Percentiles rank a stretch among this genome's conserved stretches.
These are phyloP conservation scores for Lactarius deliciosus DNA, from an alignment of 768 basidiomycete genomes.

Conservation along the genomic window DNA sequence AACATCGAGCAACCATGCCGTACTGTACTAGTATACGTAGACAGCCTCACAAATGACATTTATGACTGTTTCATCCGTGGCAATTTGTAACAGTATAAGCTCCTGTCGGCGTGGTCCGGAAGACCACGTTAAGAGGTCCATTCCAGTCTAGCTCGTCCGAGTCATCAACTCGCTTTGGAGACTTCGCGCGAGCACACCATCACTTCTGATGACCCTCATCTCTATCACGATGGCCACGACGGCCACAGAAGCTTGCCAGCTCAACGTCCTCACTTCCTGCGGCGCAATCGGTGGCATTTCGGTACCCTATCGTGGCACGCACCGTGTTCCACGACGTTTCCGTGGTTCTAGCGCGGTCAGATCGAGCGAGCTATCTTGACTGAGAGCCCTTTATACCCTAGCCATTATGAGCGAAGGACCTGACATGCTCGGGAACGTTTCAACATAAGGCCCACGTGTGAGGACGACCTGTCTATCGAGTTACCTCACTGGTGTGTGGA, in stretches of 20 bases:
- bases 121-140: not conserved
- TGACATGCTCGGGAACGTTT: not conserved
- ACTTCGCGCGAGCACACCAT: not conserved
- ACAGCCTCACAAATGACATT: not conserved
- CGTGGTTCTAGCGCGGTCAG: not conserved
- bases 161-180: not conserved
- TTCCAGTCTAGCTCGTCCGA: not conserved
- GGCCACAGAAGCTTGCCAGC: slow-evolving; percentile 2
- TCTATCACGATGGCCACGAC: not conserved
- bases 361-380: not conserved
- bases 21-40: not conserved
- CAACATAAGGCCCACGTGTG: not conserved
- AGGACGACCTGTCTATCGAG: not conserved
- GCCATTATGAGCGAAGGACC: not conserved
- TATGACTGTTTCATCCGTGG: not conserved
- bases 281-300: not conserved
- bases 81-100: not conserved
- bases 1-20: not conserved
- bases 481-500: not conserved
- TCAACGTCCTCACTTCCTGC: not conserved
- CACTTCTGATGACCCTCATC: not conserved
- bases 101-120: not conserved
- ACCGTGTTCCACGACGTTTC: not conserved
- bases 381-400: not conserved
- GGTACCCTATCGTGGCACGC: not conserved